Base-by-base conservation (phyloP, 2,329 filamentous ascomycete species). In the Colletotrichum agaves region DNA sequence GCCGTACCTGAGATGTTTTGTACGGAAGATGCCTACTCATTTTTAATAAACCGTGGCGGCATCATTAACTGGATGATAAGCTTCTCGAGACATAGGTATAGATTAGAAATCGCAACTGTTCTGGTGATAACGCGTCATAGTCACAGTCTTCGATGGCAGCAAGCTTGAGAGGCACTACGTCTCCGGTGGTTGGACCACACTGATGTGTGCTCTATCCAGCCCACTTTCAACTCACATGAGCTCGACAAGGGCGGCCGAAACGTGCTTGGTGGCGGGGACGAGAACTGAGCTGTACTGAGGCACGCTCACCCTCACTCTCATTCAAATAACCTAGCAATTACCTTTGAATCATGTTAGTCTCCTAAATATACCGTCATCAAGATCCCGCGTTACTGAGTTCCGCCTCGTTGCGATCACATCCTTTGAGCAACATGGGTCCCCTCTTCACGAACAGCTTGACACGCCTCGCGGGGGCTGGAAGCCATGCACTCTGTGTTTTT, bases 1-100 rank as follows among this genome's bases (percentile, higher is more conserved):
- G 2, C 78, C 78, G 78, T 80, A 6, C 79, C 78, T 1, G 78
- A 79, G 35, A 80, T 78, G 8, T 78, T 77, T 68, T 80, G 79
- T 0, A 78, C 76, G 1, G 78, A 78, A 13, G 77, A 75, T 31
- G 78, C 65, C 72, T 76, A 56, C 15, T 61, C 15, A 5, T 61
- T 41, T 17, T 10, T 41, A 70, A 5, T 55, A 19, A 23, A 11
- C 11, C 23, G 23, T 5, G 23, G 3, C 23, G 6, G 23, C 23
- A 27, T 33, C 15, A 39, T 4, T 17, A 3, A 12, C 17, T 17
- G 7, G 33, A 19, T 5, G 12, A 10, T 37, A 13, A 37, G 7
- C 3, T 12, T 23, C 13, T 13, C 19, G 8, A 7, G 35, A n/a
- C 12, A 35, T 5, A 12, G 2, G 37, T 10, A 21, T 11, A 19